phyloP scores from a whole-genome alignment of 768 basidiomycete genomes.

The Tephrocybe rancida region DNA sequence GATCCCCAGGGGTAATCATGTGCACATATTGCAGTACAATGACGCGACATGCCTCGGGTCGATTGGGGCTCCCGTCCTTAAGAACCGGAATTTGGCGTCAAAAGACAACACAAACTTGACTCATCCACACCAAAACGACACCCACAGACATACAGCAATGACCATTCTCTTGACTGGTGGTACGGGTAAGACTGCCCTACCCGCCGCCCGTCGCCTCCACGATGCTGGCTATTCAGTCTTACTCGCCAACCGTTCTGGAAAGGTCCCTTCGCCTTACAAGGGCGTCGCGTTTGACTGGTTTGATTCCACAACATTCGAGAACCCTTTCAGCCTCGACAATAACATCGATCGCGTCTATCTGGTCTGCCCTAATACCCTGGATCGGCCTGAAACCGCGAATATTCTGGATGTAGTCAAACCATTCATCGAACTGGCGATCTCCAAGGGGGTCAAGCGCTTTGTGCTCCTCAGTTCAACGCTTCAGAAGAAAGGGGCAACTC shows the following conservation, averaged over 20 bases:
- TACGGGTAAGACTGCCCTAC: conserved; percentile 32
- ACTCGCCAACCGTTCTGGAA: conserved; percentile 30
- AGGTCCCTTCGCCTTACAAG: conserved; percentile 23
- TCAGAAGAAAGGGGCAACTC: conserved; percentile 22
- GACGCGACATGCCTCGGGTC: no score
- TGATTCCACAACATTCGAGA: conserved; percentile 30
- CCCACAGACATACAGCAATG: neutral
- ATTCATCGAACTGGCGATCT: conserved; percentile 33
- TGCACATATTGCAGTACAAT: no score
- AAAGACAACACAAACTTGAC: no score
- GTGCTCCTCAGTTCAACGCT: conserved; percentile 29
- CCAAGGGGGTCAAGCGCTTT: conserved; percentile 34
- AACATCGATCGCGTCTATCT: conserved; percentile 30
- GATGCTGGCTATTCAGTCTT: conserved; percentile 27
- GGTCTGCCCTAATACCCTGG: conserved; percentile 22
- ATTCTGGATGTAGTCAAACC: conserved; percentile 23
- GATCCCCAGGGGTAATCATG: no score
- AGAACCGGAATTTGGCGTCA: no score
- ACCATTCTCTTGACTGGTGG: conserved; percentile 37
- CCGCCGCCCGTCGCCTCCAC: conserved; percentile 28
- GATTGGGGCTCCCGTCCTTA: no score
- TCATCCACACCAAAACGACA: no score
- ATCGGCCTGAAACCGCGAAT: no score
- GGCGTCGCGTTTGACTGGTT: conserved; percentile 38
- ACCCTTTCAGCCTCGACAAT: conserved; percentile 28